Base-by-base conservation (phyloP, 495 filamentous ascomycete species). In the Astrocystis sublimbata region DNA sequence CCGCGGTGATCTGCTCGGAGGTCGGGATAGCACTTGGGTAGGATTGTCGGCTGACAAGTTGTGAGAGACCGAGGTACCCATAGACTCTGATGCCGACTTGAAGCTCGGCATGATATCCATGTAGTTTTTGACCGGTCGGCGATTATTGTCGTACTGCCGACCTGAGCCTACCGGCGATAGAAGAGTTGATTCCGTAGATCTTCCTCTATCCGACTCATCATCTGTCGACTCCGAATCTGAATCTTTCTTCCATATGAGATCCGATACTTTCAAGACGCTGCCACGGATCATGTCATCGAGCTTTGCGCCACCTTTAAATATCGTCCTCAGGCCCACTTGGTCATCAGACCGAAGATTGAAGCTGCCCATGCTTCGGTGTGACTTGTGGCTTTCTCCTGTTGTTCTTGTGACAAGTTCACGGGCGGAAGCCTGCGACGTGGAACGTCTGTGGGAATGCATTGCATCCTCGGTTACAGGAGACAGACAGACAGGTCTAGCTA, bases 241-340 rank as follows among this genome's bases (percentile, higher is more conserved):
- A 13, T 82, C 78, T 50, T 71, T 80, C 50, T 76, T 74, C 77
- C 78, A 80, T 51, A 82, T 62, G 43, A 82, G 68, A 58, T 82
- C 79, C 28, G 78, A 74, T 23, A 82, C 72, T 61, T 80, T 82
- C 46, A 78, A 80, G 5, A 82, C 78, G 56, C 78, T 68, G 13
- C 73, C 80, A 6, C 79, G 76, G 58, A 82, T 61, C 56, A 82
- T 75, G 28, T 70, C 78, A 60, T 82, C 79, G 52, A 82, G 71
- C 42, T 79, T 79, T 24, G 77, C 74, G 8, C 70, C 52, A 15
- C 75, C 73, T 62, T 74, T 75, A 64, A 82, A 79, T 40, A 82
- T 66, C 24, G 73, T 72, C 40, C 76, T 68, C 2, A 81, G 56
- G 15, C 78, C 78, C 30, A 69, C 61, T 36, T 72, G 71, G 3